These are phyloP conservation scores for Ophiostoma montium DNA, from an alignment of 2,329 filamentous ascomycete species.

Conservation along the genomic window DNA sequence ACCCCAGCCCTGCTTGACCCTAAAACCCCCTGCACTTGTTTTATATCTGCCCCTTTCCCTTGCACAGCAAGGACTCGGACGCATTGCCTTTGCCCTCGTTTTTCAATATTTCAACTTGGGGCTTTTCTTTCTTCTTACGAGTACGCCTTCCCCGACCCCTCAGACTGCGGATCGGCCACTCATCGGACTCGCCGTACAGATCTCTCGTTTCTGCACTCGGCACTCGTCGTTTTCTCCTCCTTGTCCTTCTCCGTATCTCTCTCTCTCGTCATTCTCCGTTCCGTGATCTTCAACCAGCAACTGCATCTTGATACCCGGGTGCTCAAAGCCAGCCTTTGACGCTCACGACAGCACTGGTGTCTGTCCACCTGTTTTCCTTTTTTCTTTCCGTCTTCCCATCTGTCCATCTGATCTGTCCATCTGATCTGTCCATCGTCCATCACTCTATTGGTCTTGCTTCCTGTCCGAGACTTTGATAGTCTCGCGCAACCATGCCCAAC, in stretches of 20 bases:
- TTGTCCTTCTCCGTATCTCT: neutral
- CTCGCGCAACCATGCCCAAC: neutral
- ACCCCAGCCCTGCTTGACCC: neutral
- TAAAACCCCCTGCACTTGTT: neutral
- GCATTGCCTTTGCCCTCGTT: neutral
- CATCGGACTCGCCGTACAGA: neutral
- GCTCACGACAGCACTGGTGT: constrained; percentile 1
- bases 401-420: neutral
- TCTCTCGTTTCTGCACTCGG: neutral
- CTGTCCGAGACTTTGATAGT: constrained; percentile 5
- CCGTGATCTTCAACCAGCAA: neutral
- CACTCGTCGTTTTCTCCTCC: neutral
- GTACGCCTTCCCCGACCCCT: neutral
- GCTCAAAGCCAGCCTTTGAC: constrained; percentile 8
- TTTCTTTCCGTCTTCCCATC: neutral
- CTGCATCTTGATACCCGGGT: neutral
- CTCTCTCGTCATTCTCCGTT: neutral
- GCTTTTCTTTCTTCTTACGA: neutral
- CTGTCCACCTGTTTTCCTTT: neutral
- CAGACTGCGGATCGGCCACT: neutral
- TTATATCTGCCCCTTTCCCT: too few relatives aligned
- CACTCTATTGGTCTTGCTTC: neutral
- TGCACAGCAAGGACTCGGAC: too few relatives aligned
- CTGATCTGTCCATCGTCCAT: neutral
- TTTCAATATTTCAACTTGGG: neutral